A percentile compares a stretch with the other conserved stretches of the same genome.
These are phyloP conservation scores for Globisporangium apiculatum DNA, from an alignment of 352 stramenopile genomes.

Conservation along the genomic window DNA sequence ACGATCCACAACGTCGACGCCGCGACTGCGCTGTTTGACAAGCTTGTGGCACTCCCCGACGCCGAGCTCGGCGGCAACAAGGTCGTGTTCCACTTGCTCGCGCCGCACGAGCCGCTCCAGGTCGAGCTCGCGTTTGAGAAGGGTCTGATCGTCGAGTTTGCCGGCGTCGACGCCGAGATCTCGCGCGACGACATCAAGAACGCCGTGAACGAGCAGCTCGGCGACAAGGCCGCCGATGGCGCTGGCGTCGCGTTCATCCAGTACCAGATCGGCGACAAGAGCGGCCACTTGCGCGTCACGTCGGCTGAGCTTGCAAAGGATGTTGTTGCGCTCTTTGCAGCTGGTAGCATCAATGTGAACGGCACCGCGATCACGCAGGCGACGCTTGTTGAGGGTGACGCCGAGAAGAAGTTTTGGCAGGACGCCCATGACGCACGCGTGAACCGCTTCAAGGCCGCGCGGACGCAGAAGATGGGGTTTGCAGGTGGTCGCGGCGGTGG, in stretches of 20 bases:
- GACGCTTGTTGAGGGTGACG: conserved; percentile 55
- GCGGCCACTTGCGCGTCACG: conserved; percentile 58
- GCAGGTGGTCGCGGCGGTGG: conserved; percentile 24
- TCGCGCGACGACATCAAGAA: conserved; percentile 86
- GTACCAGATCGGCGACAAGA: conserved; percentile 75
- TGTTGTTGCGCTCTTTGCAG: conserved; percentile 48
- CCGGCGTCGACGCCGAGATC: conserved; percentile 67
- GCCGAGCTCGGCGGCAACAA: conserved; percentile 70
- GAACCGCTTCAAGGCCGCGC: conserved; percentile 76
- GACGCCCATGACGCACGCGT: conserved; percentile 59
- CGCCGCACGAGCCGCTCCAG: conserved; percentile 55
- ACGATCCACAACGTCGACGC: conserved; percentile 36
- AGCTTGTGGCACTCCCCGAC: conserved; percentile 49
- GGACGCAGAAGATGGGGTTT: conserved; percentile 62
- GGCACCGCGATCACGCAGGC: conserved; percentile 53
- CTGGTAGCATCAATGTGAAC: conserved; percentile 61
- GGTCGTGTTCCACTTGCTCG: conserved; percentile 70
- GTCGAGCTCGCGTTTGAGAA: conserved; percentile 80
- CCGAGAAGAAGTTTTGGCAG: conserved; percentile 84
- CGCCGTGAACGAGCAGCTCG: conserved; percentile 76
- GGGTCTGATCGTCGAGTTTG: conserved; percentile 81
- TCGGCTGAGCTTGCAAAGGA: conserved; percentile 52
- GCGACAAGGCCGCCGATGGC: conserved; percentile 51
- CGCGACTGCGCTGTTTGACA: conserved; percentile 60
- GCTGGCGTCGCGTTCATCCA: conserved; percentile 78